phyloP scores from a whole-genome alignment of 2,329 filamentous ascomycete species.

The Capronia americana region DNA sequence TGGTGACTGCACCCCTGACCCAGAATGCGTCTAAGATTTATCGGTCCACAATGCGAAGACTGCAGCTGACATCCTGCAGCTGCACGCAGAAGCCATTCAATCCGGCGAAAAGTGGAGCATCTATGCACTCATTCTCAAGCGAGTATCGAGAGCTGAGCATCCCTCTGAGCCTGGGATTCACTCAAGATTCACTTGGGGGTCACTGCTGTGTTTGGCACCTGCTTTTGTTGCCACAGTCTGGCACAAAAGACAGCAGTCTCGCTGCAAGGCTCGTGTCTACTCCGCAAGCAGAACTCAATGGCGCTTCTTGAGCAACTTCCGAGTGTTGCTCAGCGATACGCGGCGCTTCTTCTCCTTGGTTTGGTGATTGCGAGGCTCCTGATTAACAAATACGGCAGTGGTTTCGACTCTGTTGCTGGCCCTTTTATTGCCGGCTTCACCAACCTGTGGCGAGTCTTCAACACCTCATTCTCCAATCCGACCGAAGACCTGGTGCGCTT shows the following conservation, averaged over 20 bases:
- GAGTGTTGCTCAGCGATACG: constrained; percentile 15
- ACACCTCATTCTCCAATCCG: constrained; percentile 68
- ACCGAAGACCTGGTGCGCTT: constrained; percentile 71
- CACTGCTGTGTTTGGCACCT: not conserved
- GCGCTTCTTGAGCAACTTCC: constrained; percentile 12
- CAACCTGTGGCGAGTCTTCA: constrained; percentile 76
- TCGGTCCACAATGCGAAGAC: not conserved
- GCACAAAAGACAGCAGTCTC: not conserved
- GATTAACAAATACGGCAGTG: constrained; percentile 34
- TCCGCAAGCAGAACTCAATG: constrained; percentile 6
- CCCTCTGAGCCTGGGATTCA: not conserved
- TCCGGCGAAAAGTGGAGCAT: not conserved
- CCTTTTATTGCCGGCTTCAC: constrained; percentile 71
- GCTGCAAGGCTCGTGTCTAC: not conserved
- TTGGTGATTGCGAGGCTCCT: constrained; percentile 30
- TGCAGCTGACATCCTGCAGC: not conserved
- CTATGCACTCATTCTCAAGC: not conserved
- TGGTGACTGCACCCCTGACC: not conserved
- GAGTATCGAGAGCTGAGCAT: not conserved
- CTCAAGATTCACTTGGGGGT: not conserved
- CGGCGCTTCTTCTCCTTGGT: constrained; percentile 21
- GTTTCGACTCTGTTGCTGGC: constrained; percentile 64
- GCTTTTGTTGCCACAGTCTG: not conserved
- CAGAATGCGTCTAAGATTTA: not conserved
- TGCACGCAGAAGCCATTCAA: not conserved